Conservation (phyloP, 345 rosid genomes). For the Chamaenerion angustifolium region DNA sequence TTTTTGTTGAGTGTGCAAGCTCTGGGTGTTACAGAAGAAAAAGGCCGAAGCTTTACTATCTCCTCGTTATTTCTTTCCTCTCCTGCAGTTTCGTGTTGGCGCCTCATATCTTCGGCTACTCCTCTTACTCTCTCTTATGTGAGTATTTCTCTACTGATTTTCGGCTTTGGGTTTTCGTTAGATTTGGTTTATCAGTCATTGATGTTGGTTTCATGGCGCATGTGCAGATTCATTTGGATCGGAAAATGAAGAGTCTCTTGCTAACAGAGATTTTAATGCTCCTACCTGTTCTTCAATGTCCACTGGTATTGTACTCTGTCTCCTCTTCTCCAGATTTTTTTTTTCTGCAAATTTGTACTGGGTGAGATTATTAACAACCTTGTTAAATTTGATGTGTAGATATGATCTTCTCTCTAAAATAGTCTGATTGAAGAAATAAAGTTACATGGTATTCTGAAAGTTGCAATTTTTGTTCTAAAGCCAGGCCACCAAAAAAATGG, state of each 20-base stretch:
- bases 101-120: conserved; percentile 36
- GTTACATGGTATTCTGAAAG: no score
- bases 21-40: conserved; percentile 26
- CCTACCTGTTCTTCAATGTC: conserved; percentile 40
- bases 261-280: conserved; percentile 15
- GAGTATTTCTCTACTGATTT: conserved; percentile 12
- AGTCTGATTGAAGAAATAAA: no score
- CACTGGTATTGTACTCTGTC: conserved; percentile 26
- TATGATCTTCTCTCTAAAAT: no score
- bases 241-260: conserved; percentile 19
- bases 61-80: conserved; percentile 49
- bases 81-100: conserved; percentile 45
- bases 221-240: conserved; percentile 43
- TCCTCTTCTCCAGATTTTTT: no score
- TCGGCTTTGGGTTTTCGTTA: not conserved
- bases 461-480: no score
- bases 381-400: no score
- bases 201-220: conserved; percentile 4
- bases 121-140: conserved; percentile 40
- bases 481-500: no score
- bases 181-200: not conserved
- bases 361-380: not conserved
- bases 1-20: conserved; percentile 19
- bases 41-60: conserved; percentile 44
- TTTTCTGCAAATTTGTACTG: no score